Conservation (phyloP, 2,329 filamentous ascomycete genomes). For the Colletotrichum brevisporum region DNA sequence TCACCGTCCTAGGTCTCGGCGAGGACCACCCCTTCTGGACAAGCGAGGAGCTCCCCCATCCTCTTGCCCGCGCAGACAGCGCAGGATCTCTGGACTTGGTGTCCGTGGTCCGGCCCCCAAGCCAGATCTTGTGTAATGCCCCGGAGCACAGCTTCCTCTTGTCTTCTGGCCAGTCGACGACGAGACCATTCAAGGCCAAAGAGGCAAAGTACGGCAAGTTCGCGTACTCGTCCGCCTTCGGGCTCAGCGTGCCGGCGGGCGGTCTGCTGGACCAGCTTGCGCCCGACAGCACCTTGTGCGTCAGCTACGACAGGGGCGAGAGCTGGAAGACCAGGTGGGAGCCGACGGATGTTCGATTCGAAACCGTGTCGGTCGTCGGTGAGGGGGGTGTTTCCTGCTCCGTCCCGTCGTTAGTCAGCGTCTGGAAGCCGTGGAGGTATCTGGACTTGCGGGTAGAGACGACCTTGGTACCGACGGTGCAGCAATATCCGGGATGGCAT, state of each 20-base stretch:
- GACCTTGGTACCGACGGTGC: slow-evolving; percentile 16
- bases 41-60: slow-evolving; percentile 52
- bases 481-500: slow-evolving; percentile 35
- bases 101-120: slow-evolving; percentile 44
- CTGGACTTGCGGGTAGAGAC: slow-evolving; percentile 38
- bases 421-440: slow-evolving; percentile 39
- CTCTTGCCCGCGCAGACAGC: slow-evolving; percentile 22
- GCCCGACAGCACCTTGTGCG: slow-evolving; percentile 39
- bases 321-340: slow-evolving; percentile 36
- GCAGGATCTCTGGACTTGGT: background rate
- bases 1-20: slow-evolving; percentile 53
- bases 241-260: slow-evolving; percentile 51
- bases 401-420: slow-evolving; percentile 26
- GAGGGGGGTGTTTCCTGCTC: background rate
- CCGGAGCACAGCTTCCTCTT: slow-evolving; percentile 54
- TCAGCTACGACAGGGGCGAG: slow-evolving; percentile 40
- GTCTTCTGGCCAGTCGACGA: slow-evolving; percentile 52
- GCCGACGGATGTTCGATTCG: slow-evolving; percentile 29
- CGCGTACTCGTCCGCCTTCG: slow-evolving; percentile 57
- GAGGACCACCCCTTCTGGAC: slow-evolving; percentile 57
- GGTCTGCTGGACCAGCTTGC: slow-evolving; percentile 46
- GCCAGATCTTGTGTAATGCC: slow-evolving; percentile 57
- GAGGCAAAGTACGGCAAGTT: slow-evolving; percentile 57
- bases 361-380: background rate
- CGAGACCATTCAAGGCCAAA: slow-evolving; percentile 49